Conservation (phyloP, 208 protist genomes). For the Naegleria gruberi region DNA sequence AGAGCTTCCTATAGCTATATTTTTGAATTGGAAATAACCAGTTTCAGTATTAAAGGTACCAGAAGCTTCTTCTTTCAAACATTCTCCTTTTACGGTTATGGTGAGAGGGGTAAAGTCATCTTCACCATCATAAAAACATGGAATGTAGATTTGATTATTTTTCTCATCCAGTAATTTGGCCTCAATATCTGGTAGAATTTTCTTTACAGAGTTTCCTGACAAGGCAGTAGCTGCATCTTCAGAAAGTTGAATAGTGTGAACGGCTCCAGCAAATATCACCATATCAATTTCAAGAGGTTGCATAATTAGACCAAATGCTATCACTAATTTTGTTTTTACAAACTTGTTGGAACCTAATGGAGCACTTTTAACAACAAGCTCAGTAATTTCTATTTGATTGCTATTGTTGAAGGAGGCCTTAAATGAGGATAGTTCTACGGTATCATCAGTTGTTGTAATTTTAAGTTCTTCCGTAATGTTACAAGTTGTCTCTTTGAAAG, state of each 20-base stretch:
- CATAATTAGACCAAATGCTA: neutral
- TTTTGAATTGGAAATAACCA: neutral
- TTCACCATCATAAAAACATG: neutral
- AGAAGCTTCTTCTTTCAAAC: neutral
- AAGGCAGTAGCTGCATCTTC: neutral
- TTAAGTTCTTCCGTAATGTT: neutral
- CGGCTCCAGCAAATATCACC: neutral
- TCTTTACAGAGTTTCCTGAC: neutral
- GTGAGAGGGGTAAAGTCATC: neutral
- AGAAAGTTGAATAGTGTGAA: neutral
- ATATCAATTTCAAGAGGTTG: neutral
- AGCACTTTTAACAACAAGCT: neutral
- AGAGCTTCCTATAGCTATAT: neutral
- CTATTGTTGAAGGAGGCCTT: neutral
- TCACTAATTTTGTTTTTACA: neutral
- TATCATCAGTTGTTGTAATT: neutral
- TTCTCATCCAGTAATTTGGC: neutral
- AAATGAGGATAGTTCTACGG: neutral
- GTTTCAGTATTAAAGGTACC: neutral
- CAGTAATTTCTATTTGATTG: neutral
- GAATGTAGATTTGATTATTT: neutral
- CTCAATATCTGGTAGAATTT: neutral
- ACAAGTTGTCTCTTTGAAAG: neutral
- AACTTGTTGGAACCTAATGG: neutral
- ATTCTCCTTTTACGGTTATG: neutral